A percentile compares a stretch with the other conserved stretches of the same genome.
These are phyloP conservation scores for Stentor roeselii DNA, from an alignment of 73 alveolate species.

Conservation along the genomic window DNA sequence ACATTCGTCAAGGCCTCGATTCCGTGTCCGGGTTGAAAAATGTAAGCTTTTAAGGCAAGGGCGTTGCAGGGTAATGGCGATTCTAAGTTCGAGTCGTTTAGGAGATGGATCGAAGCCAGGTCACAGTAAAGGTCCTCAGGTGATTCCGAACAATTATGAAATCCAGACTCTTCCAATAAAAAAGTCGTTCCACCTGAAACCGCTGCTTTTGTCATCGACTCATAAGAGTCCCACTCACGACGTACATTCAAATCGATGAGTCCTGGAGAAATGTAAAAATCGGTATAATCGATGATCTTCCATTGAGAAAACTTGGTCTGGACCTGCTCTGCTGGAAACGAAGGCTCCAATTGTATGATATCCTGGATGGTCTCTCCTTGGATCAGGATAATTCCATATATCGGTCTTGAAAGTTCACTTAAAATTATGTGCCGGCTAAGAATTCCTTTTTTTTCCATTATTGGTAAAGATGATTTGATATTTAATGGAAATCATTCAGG, in stretches of 20 bases:
- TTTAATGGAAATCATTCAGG: neutral
- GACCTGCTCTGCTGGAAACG: neutral
- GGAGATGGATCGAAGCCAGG: neutral
- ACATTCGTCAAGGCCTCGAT: neutral
- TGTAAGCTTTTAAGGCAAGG: neutral
- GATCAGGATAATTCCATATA: slow-evolving; percentile 21
- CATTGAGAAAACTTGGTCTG: neutral
- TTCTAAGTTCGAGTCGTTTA: neutral
- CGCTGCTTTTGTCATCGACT: slow-evolving; percentile 4
- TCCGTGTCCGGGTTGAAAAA: neutral
- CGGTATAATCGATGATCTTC: neutral
- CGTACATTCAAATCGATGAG: slow-evolving; percentile 16
- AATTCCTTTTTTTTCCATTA: slow-evolving; percentile 15
- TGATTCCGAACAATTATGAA: neutral
- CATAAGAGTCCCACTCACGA: neutral
- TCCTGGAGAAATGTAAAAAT: slow-evolving; percentile 16
- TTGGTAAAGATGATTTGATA: neutral
- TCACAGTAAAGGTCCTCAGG: neutral
- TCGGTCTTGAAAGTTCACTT: neutral
- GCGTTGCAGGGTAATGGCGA: neutral
- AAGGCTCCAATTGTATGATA: neutral
- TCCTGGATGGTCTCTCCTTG: slow-evolving; percentile 5
- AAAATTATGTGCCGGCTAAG: slow-evolving; percentile 14
- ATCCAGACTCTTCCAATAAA: slow-evolving; percentile 1
- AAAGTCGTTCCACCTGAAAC: slow-evolving; percentile 14